Evolutionary conservation across 352 stramenopile genomes (phyloP).

Genomic region (Pythium coloratum): DNA sequence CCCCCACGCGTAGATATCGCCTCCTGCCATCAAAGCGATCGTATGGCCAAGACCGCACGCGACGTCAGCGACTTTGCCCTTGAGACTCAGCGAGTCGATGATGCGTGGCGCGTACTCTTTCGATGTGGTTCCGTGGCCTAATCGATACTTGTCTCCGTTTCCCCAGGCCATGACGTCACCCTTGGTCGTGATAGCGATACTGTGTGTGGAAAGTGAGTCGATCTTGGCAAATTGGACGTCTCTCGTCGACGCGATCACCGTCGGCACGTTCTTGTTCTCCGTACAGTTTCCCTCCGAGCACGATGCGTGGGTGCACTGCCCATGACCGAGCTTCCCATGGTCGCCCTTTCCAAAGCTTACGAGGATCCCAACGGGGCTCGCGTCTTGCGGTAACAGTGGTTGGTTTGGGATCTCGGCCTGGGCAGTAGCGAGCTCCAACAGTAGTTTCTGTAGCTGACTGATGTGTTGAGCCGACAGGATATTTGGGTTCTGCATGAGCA

Average conservation of each 20-base stretch:
- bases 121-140: constrained; percentile 67
- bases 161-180: constrained; percentile 79
- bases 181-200: constrained; percentile 62
- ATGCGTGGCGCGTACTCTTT: constrained; percentile 72
- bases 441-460: constrained; percentile 33
- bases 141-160: constrained; percentile 81
- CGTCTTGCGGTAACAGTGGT: constrained; percentile 30
- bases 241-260: constrained; percentile 53
- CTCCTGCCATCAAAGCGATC: constrained; percentile 52
- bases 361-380: constrained; percentile 42
- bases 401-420: constrained; percentile 26
- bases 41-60: constrained; percentile 71
- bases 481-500: constrained; percentile 36
- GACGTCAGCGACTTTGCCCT: constrained; percentile 58
- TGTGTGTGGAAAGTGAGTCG: constrained; percentile 85
- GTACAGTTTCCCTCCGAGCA: constrained; percentile 81
- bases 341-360: constrained; percentile 87
- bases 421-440: constrained; percentile 42
- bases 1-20: constrained; percentile 81
- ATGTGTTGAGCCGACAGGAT: constrained; percentile 26
- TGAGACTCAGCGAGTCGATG: constrained; percentile 61
- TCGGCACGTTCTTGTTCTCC: constrained; percentile 76
- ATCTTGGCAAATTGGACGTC: constrained; percentile 62
- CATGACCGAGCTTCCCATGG: constrained; percentile 81
- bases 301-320: constrained; percentile 58